phyloP scores from a whole-genome alignment of 176 grass and related monocot genomes.

The Lolium rigidum region DNA sequence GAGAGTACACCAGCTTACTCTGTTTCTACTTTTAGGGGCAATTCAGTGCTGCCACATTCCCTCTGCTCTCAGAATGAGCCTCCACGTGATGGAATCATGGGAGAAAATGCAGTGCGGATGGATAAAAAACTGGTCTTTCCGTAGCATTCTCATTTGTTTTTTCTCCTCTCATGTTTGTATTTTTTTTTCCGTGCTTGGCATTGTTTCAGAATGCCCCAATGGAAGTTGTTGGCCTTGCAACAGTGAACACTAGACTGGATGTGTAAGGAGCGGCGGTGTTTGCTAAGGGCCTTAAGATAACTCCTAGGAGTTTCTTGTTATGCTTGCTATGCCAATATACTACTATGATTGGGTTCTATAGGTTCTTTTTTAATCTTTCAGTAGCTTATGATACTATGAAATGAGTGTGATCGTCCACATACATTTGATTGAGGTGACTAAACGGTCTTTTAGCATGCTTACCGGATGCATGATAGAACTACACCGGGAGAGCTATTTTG shows the following conservation, averaged over 20 bases:
- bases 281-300: neutral
- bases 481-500: conserved; percentile 23
- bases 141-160: conserved; percentile 11
- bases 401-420: neutral
- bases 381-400: conserved; percentile 14
- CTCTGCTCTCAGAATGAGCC: conserved; percentile 11
- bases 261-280: neutral
- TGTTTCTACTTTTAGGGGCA: conserved; percentile 52
- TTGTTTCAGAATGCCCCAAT: conserved; percentile 13
- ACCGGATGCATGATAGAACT: neutral
- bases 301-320: conserved; percentile 19
- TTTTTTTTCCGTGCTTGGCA: neutral
- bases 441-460: conserved; percentile 7
- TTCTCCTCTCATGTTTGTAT: neutral
- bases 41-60: neutral
- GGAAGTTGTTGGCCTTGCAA: conserved; percentile 5
- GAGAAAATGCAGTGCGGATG: neutral
- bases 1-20: conserved; percentile 18
- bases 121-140: neutral
- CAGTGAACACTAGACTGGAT: conserved; percentile 1
- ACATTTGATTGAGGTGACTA: conserved; percentile 21
- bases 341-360: neutral
- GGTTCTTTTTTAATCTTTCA: neutral
- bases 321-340: neutral
- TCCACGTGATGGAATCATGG: conserved; percentile 26